phyloP scores from a whole-genome alignment of 1,284 basidiomycete species.

The Apiotrichum porosum region DNA sequence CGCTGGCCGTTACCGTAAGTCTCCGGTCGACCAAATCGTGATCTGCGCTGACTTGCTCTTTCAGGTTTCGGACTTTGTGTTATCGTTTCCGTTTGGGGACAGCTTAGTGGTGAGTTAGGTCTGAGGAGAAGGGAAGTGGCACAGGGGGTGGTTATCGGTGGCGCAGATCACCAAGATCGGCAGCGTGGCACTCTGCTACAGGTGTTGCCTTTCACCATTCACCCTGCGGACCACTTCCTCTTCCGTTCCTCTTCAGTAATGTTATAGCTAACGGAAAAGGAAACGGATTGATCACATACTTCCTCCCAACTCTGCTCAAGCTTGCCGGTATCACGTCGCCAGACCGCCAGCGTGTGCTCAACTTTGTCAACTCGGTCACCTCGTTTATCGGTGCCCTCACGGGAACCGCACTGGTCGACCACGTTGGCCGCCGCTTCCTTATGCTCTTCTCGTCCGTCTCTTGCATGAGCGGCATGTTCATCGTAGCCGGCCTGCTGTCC shows the following conservation, averaged over 20 bases:
- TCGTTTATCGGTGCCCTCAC: conserved; percentile 27
- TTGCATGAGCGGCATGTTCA: conserved; percentile 25
- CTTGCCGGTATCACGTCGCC: conserved; percentile 25
- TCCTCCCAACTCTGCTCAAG: conserved; percentile 27
- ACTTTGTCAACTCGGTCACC: conserved; percentile 31
- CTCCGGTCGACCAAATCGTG: no score
- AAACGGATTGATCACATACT: conserved; percentile 47
- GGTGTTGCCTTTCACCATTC: no score
- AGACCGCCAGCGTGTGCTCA: conserved; percentile 27
- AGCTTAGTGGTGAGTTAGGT: no score
- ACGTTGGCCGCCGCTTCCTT: conserved; percentile 28
- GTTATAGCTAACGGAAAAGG: no score
- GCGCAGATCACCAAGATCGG: no score
- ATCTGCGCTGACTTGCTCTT: no score
- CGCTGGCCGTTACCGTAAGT: conserved; percentile 53
- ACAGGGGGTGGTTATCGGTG: no score
- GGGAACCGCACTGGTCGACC: conserved; percentile 26
- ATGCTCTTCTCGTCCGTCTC: conserved; percentile 23
- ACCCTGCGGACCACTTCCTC: no score
- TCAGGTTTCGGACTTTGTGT: conserved; percentile 55
- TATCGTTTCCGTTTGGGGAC: conserved; percentile 38
- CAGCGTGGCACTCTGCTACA: no score
- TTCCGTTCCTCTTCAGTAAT: no score
- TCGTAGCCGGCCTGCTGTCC: conserved; percentile 29
- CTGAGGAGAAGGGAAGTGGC: no score